A percentile compares a stretch with the other conserved stretches of the same genome.
These are phyloP conservation scores for Cucurbitaria berberidis DNA, from an alignment of 2,329 filamentous ascomycete species.

Conservation along the genomic window DNA sequence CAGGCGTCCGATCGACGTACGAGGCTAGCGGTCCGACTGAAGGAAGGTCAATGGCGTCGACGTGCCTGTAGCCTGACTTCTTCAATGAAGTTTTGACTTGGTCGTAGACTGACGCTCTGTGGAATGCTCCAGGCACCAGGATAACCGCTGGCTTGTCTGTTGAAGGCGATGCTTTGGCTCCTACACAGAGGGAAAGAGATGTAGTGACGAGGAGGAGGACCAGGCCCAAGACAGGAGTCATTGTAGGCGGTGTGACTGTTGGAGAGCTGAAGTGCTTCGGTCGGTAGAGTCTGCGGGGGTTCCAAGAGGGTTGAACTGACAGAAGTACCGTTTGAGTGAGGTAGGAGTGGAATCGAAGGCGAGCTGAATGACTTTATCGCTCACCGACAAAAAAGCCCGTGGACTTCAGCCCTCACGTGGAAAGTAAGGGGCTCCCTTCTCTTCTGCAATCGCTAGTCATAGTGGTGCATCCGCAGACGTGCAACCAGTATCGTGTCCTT, in stretches of 20 bases:
- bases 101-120: constrained; percentile 23
- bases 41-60: constrained; percentile 26
- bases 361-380: neutral
- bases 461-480: neutral
- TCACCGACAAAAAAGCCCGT: neutral
- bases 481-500: neutral
- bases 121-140: constrained; percentile 28
- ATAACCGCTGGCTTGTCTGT: constrained; percentile 13
- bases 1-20: constrained; percentile 17
- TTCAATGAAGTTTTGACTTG: constrained; percentile 22
- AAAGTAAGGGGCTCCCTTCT: constrained; percentile 4
- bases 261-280: neutral
- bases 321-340: neutral
- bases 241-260: neutral
- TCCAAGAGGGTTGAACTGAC: neutral
- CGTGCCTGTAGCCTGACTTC: constrained; percentile 16
- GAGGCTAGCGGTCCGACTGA: constrained; percentile 21
- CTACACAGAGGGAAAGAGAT: neutral
- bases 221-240: constrained; percentile 1
- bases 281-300: neutral
- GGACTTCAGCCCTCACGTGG: neutral
- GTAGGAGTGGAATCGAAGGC: neutral
- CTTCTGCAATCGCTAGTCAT: neutral
- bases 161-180: neutral
- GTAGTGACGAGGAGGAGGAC: neutral